Percentiles rank a stretch among this genome's conserved stretches.
Evolutionary conservation across 2,329 filamentous ascomycete genomes (phyloP).

Genomic region (Alternaria consortialis): DNA sequence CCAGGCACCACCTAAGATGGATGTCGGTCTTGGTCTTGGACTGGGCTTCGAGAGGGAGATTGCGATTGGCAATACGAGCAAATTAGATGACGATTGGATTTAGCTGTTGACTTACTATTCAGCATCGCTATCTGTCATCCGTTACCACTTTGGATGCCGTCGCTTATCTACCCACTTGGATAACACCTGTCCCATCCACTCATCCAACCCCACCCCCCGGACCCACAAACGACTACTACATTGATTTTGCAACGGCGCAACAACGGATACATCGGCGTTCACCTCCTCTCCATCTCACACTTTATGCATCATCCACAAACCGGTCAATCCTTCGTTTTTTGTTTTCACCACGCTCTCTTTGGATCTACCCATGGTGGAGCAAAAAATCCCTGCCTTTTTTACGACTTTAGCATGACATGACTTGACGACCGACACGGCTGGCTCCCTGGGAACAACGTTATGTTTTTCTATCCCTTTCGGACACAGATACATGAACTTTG

Average conservation of each 20-base stretch:
- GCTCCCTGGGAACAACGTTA: not conserved
- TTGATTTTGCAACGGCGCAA: not conserved
- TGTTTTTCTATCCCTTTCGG: not conserved
- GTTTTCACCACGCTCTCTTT: constrained; percentile 2
- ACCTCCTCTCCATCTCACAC: constrained; percentile 1
- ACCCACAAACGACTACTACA: not conserved
- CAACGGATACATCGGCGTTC: constrained; percentile 3
- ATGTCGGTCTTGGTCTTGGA: constrained; percentile 41
- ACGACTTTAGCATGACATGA: constrained; percentile 17
- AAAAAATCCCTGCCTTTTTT: not conserved
- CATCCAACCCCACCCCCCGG: not conserved
- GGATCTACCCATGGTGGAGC: not conserved
- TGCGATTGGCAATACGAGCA: constrained; percentile 22
- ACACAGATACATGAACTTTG: constrained; percentile 1
- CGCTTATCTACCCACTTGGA: not conserved
- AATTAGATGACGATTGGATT: constrained; percentile 46
- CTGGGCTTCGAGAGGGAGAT: constrained; percentile 45
- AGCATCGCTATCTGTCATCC: not conserved
- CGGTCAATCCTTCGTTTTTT: not conserved
- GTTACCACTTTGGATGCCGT: not conserved
- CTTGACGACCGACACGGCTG: constrained; percentile 10
- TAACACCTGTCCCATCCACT: not conserved
- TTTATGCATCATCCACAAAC: not conserved
- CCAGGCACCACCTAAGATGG: constrained; percentile 51
- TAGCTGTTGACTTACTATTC: constrained; percentile 12